Evolutionary conservation across 2,329 filamentous ascomycete genomes (phyloP).

Genomic region (Fusarium chuoi): DNA sequence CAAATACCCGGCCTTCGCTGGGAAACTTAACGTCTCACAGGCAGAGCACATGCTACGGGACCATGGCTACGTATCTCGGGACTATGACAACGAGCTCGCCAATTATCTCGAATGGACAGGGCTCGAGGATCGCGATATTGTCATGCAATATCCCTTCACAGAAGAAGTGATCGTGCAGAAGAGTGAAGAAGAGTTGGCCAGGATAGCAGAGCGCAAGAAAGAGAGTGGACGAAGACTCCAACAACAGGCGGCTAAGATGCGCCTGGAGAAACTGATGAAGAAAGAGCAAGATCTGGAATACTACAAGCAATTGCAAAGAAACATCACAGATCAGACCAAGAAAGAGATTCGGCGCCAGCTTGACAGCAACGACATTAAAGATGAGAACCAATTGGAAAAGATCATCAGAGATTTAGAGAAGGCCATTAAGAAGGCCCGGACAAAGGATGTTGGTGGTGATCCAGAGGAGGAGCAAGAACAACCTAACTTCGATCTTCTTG

Average conservation of each 20-base stretch:
- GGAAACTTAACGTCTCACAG: conserved; percentile 86
- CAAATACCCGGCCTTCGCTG: conserved; percentile 91
- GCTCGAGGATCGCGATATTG: conserved; percentile 86
- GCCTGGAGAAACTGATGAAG: conserved; percentile 90
- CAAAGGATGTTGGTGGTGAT: conserved; percentile 88
- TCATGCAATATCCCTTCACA: conserved; percentile 93
- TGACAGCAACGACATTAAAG: conserved; percentile 91
- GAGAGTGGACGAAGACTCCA: conserved; percentile 92
- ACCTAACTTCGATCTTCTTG: conserved; percentile 87
- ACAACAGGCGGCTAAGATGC: conserved; percentile 97
- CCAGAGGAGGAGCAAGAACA: conserved; percentile 83
- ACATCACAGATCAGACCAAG: conserved; percentile 81
- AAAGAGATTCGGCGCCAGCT: conserved; percentile 89
- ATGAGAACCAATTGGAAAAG: conserved; percentile 86
- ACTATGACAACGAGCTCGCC: conserved; percentile 83
- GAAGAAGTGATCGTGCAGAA: conserved; percentile 93
- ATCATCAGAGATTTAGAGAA: conserved; percentile 90
- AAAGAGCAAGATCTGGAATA: conserved; percentile 97
- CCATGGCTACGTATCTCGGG: conserved; percentile 87
- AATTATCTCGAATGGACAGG: conserved; percentile 90
- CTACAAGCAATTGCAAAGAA: conserved; percentile 83
- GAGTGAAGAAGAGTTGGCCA: conserved; percentile 90
- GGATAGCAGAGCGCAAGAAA: conserved; percentile 92
- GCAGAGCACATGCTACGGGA: conserved; percentile 87
- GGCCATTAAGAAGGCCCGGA: conserved; percentile 87